Conservation (phyloP, 2,329 filamentous ascomycete species). For the Helicocarpus griseus region DNA sequence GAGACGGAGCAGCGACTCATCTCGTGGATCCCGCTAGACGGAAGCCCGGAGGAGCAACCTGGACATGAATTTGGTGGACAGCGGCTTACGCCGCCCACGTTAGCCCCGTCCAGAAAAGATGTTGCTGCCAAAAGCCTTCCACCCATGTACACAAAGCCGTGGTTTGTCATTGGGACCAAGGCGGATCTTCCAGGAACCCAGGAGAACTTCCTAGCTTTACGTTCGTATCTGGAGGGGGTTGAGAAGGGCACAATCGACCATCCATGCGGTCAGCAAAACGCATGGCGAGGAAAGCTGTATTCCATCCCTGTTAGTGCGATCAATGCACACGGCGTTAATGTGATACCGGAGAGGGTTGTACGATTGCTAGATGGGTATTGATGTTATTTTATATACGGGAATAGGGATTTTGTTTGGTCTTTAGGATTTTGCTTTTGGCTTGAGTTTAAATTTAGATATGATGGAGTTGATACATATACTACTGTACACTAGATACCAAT, state of each 20-base stretch:
- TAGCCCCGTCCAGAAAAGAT: constrained; percentile 9
- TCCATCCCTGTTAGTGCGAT: constrained; percentile 87
- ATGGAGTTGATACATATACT: not conserved
- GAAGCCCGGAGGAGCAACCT: constrained; percentile 17
- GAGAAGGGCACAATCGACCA: constrained; percentile 55
- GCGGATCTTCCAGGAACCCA: constrained; percentile 73
- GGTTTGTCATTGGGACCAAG: constrained; percentile 94
- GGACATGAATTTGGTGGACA: not conserved
- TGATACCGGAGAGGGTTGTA: constrained; percentile 33
- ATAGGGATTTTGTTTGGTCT: not conserved
- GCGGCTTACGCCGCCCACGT: not conserved
- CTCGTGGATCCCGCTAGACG: constrained; percentile 34
- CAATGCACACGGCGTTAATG: constrained; percentile 68
- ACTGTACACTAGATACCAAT: not conserved
- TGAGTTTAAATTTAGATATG: not conserved
- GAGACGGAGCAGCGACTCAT: constrained; percentile 54
- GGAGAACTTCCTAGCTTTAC: constrained; percentile 62
- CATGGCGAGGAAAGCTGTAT: constrained; percentile 46
- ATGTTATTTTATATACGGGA: not conserved
- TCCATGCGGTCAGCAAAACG: constrained; percentile 63
- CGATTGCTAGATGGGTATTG: constrained; percentile 28
- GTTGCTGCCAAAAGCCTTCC: constrained; percentile 44
- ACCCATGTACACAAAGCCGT: constrained; percentile 87
- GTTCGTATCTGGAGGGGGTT: constrained; percentile 60
- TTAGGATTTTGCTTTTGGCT: too few relatives aligned